Conservation (phyloP, 345 rosid genomes). For the Alliaria petiolata region DNA sequence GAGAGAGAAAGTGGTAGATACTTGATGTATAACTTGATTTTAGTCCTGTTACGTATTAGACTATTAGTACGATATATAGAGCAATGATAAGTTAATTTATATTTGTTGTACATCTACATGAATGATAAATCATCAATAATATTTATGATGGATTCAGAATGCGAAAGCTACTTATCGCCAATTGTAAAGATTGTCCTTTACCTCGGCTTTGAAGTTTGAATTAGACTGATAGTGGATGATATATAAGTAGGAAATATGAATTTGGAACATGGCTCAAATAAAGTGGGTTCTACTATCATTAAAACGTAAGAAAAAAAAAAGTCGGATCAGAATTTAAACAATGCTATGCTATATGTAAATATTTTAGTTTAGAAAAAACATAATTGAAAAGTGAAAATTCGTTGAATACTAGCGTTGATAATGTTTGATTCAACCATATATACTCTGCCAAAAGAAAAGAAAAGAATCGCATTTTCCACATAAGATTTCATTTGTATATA, state of each 20-base stretch:
- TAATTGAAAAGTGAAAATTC: background rate
- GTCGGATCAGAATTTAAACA: background rate
- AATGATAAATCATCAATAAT: background rate
- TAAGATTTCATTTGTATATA: background rate
- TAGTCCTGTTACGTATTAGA: background rate
- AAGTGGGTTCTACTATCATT: background rate
- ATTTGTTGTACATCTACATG: background rate
- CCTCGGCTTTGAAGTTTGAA: background rate
- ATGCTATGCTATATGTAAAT: background rate
- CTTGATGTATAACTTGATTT: background rate
- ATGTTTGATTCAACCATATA: background rate
- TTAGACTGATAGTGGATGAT: background rate
- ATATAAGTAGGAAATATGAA: background rate
- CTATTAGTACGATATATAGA: background rate
- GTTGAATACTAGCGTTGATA: background rate
- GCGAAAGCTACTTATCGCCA: constrained; percentile 8
- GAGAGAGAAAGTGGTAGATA: constrained; percentile 5
- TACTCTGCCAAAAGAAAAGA: background rate
- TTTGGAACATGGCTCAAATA: background rate
- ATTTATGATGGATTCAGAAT: background rate
- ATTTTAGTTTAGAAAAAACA: background rate
- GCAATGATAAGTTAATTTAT: background rate
- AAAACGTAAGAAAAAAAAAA: background rate
- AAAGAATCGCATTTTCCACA: background rate
- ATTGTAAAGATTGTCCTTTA: background rate